These are phyloP conservation scores for Phytophthora cryptogea DNA, from an alignment of 352 stramenopile species.

Conservation along the genomic window DNA sequence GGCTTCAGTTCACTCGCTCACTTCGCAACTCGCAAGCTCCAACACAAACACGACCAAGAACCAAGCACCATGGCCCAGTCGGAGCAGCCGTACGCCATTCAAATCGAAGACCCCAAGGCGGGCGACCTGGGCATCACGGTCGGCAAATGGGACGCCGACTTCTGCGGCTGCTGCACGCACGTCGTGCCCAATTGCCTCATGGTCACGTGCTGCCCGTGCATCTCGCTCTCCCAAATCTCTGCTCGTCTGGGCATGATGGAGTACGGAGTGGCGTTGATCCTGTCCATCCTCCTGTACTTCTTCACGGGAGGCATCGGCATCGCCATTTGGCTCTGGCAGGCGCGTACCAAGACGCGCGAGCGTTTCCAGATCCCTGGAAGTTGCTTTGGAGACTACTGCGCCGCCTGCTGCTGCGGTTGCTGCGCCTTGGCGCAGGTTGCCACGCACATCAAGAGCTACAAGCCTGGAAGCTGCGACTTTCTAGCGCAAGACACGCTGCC, in stretches of 20 bases:
- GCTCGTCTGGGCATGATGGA: constrained; percentile 43
- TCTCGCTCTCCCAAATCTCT: constrained; percentile 47
- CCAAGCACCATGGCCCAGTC: constrained; percentile 7
- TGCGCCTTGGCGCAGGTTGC: constrained; percentile 49
- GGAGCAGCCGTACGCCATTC: constrained; percentile 19
- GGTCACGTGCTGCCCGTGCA: constrained; percentile 45
- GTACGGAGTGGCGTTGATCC: constrained; percentile 25
- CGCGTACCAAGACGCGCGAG: constrained; percentile 34
- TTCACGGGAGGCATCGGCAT: constrained; percentile 17
- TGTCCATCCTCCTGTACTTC: constrained; percentile 23
- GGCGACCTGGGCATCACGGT: constrained; percentile 27
- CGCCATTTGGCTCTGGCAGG: constrained; percentile 25
- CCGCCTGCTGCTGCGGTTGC: constrained; percentile 38
- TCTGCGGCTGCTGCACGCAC: constrained; percentile 47
- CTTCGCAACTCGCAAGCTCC: constrained; percentile 8
- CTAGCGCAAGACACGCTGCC: constrained; percentile 37
- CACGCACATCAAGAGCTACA: constrained; percentile 57
- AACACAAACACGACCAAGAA: background rate
- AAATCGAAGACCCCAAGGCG: constrained; percentile 20
- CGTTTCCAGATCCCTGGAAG: constrained; percentile 43
- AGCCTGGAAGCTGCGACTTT: constrained; percentile 41
- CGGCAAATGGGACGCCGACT: constrained; percentile 35
- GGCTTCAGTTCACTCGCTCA: background rate
- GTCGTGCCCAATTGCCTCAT: constrained; percentile 51
- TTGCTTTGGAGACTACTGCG: constrained; percentile 31